These are phyloP conservation scores for Saprolegnia parasitica DNA, from an alignment of 352 stramenopile genomes.

Conservation along the genomic window DNA sequence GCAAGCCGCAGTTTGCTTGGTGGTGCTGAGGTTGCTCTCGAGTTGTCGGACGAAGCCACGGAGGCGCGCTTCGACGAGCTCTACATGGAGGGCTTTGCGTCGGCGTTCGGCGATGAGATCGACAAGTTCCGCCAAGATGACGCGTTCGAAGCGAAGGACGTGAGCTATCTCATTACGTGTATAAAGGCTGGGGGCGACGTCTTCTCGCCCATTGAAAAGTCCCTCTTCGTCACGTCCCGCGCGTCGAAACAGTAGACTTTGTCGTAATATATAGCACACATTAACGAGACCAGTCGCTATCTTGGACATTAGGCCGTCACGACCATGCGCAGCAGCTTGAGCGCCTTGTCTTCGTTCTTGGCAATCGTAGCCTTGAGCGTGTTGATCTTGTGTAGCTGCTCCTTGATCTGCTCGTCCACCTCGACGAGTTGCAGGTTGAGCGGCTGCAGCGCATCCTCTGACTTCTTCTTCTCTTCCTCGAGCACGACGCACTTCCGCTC, in stretches of 20 bases:
- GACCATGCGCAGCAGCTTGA: conserved; percentile 84
- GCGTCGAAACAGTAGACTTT: not conserved
- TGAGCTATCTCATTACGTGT: conserved; percentile 86
- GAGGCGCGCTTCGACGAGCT: conserved; percentile 61
- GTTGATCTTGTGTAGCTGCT: conserved; percentile 90
- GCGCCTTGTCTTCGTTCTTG: conserved; percentile 91
- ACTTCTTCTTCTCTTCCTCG: conserved; percentile 79
- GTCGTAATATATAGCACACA: not conserved
- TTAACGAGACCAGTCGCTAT: not conserved
- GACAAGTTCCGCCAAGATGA: conserved; percentile 83
- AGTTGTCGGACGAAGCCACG: not conserved
- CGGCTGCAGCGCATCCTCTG: conserved; percentile 77
- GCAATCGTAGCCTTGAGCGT: conserved; percentile 87
- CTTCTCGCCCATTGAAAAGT: conserved; percentile 77
- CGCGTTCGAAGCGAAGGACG: conserved; percentile 80
- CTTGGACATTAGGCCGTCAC: conserved; percentile 51
- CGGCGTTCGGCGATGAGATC: conserved; percentile 76
- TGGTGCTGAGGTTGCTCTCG: conserved; percentile 36
- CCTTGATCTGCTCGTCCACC: conserved; percentile 86
- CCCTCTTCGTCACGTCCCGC: conserved; percentile 49
- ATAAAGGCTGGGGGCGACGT: conserved; percentile 76
- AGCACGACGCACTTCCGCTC: conserved; percentile 69
- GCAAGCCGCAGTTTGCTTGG: conserved; percentile 54
- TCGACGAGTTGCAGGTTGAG: conserved; percentile 79
- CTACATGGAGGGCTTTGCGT: conserved; percentile 84